Base-by-base conservation (phyloP, 1,284 basidiomycete genomes). In the Malassezia restricta region DNA sequence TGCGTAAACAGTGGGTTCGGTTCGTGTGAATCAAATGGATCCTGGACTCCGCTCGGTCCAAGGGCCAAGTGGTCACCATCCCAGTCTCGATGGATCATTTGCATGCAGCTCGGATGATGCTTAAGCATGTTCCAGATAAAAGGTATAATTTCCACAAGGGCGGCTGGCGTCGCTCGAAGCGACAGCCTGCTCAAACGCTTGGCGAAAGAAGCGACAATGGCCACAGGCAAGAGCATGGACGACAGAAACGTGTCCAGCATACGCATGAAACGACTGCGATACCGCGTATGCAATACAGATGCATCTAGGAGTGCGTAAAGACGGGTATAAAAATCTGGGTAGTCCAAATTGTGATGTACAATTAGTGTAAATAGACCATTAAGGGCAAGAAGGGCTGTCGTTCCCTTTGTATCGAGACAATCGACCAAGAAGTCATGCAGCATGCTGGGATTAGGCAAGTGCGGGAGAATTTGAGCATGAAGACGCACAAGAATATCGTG, bases 51-150 rank as follows among this genome's bases (percentile, higher is more conserved):
- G 2, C 51, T 57, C 6, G 65, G 65, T 2, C 64, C 68, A 11
- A 61, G 50, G 28, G 64, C 65, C 35, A 73, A 61, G 14, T 62
- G 59, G 29, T 71, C 63, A 3, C 61, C 66, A 11, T 63, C 53
- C 43, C 63, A 61, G 7, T 67, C 64, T 8, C 72, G 72, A 74
- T 98, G 94, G 38, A 98, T 87, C 83, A 98, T 86, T 37, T 76
- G 76, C 87, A 96, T 92, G 60, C 91, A 81, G 0, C 83, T 81
- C 8, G 90, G 90, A 74, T 98, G 92, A 11, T 81, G 78, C 74
- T 94, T 95, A 68, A 98, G 81, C 50, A 92, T 77, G 74, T 98
- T 98, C 77, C 96, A 98, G 8, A 84, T 83, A 75, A 98, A 88
- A 0, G 94, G 90, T 30, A 98, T 82, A 59, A 88, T 78, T 76